Conservation (phyloP, 2,329 filamentous ascomycete species). For the Calonectria henricotiae region DNA sequence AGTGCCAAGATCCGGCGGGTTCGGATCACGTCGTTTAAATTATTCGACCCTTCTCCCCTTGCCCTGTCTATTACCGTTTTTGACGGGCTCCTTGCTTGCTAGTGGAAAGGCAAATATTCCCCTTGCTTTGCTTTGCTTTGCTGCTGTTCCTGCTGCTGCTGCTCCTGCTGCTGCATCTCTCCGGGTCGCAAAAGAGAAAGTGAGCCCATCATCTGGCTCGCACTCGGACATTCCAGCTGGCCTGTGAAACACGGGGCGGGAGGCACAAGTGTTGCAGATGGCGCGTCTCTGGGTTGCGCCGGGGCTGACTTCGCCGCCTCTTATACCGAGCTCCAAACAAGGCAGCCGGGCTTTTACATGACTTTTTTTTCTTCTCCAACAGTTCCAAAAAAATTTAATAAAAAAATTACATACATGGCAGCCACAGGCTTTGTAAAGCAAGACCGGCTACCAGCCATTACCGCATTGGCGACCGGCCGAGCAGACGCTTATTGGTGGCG, state of each 20-base stretch:
- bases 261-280: conserved; percentile 17
- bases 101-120: background rate
- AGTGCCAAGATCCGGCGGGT: background rate
- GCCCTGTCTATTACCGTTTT: too few species aligned
- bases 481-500: background rate
- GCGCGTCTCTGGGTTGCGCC: conserved; percentile 11
- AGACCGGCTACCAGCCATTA: too few species aligned
- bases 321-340: conserved; percentile 17
- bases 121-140: too few species aligned
- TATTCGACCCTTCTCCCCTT: too few species aligned
- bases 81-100: too few species aligned
- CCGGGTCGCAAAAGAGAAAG: background rate
- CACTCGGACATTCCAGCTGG: background rate
- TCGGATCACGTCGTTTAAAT: background rate
- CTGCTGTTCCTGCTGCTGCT: too few species aligned
- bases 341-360: background rate
- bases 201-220: conserved; percentile 1
- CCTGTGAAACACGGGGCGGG: conserved; percentile 3
- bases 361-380: background rate
- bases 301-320: conserved; percentile 6
- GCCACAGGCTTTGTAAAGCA: background rate
- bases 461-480: conserved; percentile 1
- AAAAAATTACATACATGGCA: too few species aligned
- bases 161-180: background rate
- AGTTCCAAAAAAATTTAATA: background rate